Base-by-base conservation (phyloP, 352 stramenopile genomes). In the Globisporangium spiculum region DNA sequence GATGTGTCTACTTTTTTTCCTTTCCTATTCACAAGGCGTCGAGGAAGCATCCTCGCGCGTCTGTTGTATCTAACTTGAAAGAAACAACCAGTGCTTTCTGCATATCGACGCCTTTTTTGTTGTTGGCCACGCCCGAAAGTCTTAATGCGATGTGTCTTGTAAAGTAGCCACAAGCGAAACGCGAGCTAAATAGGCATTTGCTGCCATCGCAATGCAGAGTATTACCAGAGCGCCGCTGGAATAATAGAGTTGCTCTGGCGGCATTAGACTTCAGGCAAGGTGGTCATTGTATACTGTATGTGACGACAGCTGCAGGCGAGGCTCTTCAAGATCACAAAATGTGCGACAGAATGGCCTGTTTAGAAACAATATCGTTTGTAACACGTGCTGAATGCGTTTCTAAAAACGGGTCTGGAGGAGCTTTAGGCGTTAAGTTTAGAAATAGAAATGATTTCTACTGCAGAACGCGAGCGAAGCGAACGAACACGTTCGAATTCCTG, bases 401-500 rank as follows among this genome's bases (percentile, higher is more conserved):
- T 30, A 50, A 50, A 50, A n/a, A 20, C 4, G 41, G 41, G n/a
- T n/a, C 41, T 50, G 14, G 8, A 48, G 38, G 12, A 20, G 38
- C 14, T 24, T 24, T 54, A 54, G 46, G 2, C 20, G 48, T n/a
- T 54, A 54, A 26, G 2, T 54, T 26, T 27, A 46, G 55, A 60
- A 46, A 60, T 60, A 60, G 27, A 59, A 59, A 59, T 7, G 0
- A 16, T 44, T 44, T 60, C 55, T 26, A 60, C 7, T 60, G 22
- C 55, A 24, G 54, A 60, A 41, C 26, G 18, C n/a, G 6, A 63
- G 27, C 57, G 57, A 63, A 63, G 34, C 26, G 9, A 55, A 57
- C 32, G 60, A 66, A 66, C 60, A 27, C 27, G 20, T 48, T 26
- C 22, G 60, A 66, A 66, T 66, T 66, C 58, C 20, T 44, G 44